Conservation (phyloP, 306 rosid species). For the Cyamopsis tetragonoloba region DNA sequence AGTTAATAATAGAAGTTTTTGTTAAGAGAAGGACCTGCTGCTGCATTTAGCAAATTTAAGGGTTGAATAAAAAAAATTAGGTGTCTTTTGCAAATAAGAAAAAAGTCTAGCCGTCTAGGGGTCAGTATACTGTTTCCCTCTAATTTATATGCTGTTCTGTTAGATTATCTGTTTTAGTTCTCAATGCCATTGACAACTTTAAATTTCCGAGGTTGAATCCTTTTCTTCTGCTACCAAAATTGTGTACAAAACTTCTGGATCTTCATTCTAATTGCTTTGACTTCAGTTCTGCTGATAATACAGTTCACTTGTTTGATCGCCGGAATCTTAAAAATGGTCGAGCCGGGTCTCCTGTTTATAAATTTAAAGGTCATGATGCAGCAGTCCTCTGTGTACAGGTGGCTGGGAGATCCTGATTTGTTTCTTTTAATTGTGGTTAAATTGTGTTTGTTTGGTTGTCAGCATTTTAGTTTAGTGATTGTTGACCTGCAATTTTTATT, state of each 20-base stretch:
- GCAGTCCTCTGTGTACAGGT: conserved; percentile 99
- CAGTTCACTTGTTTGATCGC: conserved; percentile 87
- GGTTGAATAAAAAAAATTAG: too few relatives aligned
- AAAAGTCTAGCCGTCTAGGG: too few relatives aligned
- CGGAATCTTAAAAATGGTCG: conserved; percentile 65
- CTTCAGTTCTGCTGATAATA: conserved; percentile 90
- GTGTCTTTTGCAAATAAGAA: too few relatives aligned
- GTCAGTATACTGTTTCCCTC: too few relatives aligned
- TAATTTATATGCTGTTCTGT: too few relatives aligned
- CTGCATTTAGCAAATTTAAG: too few relatives aligned
- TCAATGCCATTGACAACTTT: conserved; percentile 3
- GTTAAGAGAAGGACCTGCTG: too few relatives aligned
- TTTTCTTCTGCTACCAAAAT: conserved; percentile 9
- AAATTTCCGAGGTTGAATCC: not conserved
- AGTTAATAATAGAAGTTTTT: too few relatives aligned
- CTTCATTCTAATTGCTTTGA: conserved; percentile 23
- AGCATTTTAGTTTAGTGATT: conserved; percentile 3
- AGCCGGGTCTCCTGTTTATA: conserved; percentile 70
- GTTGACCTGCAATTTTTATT: conserved; percentile 9
- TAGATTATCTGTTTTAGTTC: not conserved
- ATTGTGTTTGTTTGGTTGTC: not conserved
- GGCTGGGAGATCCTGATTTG: not conserved
- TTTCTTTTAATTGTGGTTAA: not conserved
- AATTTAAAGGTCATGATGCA: conserved; percentile 86
- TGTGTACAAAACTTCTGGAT: not conserved